These are phyloP conservation scores for Pseudophaeomoniella oleicola DNA, from an alignment of 2,329 filamentous ascomycete genomes.

Conservation along the genomic window DNA sequence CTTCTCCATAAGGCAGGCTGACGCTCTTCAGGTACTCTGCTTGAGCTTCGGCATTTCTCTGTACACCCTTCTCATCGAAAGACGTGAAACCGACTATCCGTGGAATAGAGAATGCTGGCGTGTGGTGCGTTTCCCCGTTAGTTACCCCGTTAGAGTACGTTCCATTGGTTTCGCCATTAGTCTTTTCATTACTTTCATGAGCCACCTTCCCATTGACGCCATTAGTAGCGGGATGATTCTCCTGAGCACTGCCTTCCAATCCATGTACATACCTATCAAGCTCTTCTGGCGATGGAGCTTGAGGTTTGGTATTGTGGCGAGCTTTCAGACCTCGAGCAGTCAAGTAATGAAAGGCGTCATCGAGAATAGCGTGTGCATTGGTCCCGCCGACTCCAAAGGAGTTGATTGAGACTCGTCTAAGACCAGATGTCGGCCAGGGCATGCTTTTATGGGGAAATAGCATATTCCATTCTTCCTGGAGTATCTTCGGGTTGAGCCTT, in stretches of 20 bases:
- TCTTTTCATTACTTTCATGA: no score
- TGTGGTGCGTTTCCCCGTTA: no score
- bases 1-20: not conserved
- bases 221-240: no score
- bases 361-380: slow-evolving; percentile 16
- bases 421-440: slow-evolving; percentile 14
- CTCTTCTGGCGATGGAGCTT: no score
- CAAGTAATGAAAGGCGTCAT: slow-evolving; percentile 4
- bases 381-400: slow-evolving; percentile 17
- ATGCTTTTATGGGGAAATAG: slow-evolving; percentile 15
- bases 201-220: no score
- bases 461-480: slow-evolving; percentile 20
- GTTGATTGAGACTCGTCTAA: slow-evolving; percentile 13
- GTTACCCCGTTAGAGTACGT: no score
- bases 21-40: not conserved
- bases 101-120: no score
- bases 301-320: not conserved
- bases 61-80: slow-evolving; percentile 15
- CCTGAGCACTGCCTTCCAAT: no score
- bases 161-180: no score
- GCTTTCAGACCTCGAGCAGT: not conserved
- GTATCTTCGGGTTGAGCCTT: slow-evolving; percentile 21
- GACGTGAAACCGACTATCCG: slow-evolving; percentile 6
- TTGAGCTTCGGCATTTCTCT: slow-evolving; percentile 19
- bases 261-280: no score